A percentile compares a stretch with the other conserved stretches of the same genome.
Conservation (phyloP, 2,329 filamentous ascomycete species). For the Aspergillus glaucus region DNA sequence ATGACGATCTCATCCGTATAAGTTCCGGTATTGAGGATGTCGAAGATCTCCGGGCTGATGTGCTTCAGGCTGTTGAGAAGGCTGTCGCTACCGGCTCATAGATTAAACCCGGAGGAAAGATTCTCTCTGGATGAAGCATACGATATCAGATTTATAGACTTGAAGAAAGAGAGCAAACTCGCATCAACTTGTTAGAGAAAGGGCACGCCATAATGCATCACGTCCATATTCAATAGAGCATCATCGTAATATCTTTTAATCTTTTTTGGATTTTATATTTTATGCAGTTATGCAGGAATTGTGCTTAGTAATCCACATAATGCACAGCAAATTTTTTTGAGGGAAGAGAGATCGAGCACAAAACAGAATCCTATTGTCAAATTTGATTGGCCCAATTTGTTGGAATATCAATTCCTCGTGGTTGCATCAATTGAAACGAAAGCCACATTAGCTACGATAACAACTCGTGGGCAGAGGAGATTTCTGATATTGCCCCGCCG, state of each 20-base stretch:
- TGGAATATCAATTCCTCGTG: too few relatives aligned
- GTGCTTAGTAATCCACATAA: background rate
- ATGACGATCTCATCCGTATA: constrained; percentile 85
- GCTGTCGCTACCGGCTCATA: constrained; percentile 54
- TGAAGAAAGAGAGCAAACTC: too few relatives aligned
- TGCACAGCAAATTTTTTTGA: background rate
- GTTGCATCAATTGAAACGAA: background rate
- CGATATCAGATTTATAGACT: constrained; percentile 32
- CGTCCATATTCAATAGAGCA: background rate
- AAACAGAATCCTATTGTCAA: background rate
- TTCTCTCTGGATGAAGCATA: background rate
- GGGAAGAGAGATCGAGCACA: background rate
- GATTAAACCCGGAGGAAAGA: constrained; percentile 6
- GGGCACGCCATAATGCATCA: too few relatives aligned
- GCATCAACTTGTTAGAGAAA: too few relatives aligned
- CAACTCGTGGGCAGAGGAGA: background rate
- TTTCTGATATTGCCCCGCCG: background rate
- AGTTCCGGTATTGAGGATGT: constrained; percentile 93
- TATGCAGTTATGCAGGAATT: background rate
- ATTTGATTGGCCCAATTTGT: background rate
- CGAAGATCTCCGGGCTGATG: constrained; percentile 74
- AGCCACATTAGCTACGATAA: background rate
- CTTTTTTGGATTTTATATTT: background rate
- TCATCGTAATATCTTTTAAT: constrained; percentile 1
- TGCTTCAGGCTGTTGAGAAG: constrained; percentile 73